Conservation (phyloP, 108 stramenopile species). For the Skeletonema grethae region DNA sequence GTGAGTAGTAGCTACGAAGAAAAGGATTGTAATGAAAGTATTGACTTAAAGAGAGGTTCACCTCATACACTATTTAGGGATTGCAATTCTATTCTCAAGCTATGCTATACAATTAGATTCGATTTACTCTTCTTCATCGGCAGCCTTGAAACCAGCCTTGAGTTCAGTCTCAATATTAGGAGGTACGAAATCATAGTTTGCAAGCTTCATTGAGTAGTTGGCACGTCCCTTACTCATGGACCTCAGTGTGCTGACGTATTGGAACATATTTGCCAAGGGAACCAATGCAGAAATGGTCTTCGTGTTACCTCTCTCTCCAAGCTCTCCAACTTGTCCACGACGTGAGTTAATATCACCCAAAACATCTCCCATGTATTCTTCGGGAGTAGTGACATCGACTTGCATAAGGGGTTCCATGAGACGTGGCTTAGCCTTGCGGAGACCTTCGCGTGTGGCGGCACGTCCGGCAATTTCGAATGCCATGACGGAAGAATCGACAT, state of each 20-base stretch:
- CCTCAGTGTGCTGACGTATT: constrained; percentile 95
- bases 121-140: constrained; percentile 72
- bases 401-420: constrained; percentile 99
- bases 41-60: background rate
- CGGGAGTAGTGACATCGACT: constrained; percentile 96
- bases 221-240: constrained; percentile 97
- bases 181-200: constrained; percentile 96
- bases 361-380: constrained; percentile 99
- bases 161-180: constrained; percentile 89
- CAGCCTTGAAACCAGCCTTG: constrained; percentile 84
- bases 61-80: background rate
- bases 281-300: constrained; percentile 94
- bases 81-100: background rate
- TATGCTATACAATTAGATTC: background rate
- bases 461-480: constrained; percentile 94
- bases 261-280: constrained; percentile 98
- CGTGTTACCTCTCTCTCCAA: constrained; percentile 94
- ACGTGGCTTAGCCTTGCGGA: constrained; percentile 94
- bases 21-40: too few relatives aligned
- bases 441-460: constrained; percentile 92
- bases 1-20: too few relatives aligned
- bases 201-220: constrained; percentile 97
- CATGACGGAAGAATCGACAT: constrained; percentile 90
- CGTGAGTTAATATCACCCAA: constrained; percentile 97
- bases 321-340: constrained; percentile 93